Evolutionary conservation across 148 eudicot genomes (phyloP), one percentile per base, ranked within the genome.

Genomic region (Tetragonia tetragonoides): DNA sequence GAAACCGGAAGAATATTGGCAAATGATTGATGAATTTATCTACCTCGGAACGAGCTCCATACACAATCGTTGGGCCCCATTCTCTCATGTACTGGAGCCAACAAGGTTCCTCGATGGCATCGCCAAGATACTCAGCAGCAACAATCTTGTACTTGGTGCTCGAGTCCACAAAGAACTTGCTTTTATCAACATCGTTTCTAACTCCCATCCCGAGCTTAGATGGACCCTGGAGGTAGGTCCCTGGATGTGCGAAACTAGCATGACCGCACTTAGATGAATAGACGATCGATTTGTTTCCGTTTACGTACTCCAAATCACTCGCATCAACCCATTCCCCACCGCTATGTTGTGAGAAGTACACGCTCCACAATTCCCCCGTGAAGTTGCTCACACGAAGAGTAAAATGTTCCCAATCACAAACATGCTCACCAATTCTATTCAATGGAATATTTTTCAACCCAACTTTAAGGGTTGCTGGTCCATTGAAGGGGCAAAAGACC

Each of bases 81-180:
- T 95, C 99, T 78, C 99, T 86, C 99, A 95, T 95, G 60, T 88
- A 95, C 77, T 95, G 93, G 65, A 95, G 81, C 99, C 99, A 95
- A 81, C 84, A 69, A 0, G 97, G 97, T 76, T 95, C 96, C 8
- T 70, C 72, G 3, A 94, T 81, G 20, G 47, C 88, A 57, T 81
- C 84, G 40, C 90, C 88, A 8, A 95, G 93, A 75, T 95, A 95
- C 84, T 93, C 99, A 0, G 99, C 94, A 10, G 97, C 91, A 53
- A 95, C 74, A 67, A 95, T 89, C 81, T 81, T 68, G 78, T 95
- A 90, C 72, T 82, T 89, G 17, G 63, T 74, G 78, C 97, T 90
- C 0, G 97, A 93, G 80, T 95, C 97, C 61, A 95, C 86, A 20
- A 73, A 84, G 73, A 83, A 82, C 6, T 95, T 79, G 80, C 99